Conservation (phyloP, 2,329 filamentous ascomycete genomes). For the Huntiella omanensis region DNA sequence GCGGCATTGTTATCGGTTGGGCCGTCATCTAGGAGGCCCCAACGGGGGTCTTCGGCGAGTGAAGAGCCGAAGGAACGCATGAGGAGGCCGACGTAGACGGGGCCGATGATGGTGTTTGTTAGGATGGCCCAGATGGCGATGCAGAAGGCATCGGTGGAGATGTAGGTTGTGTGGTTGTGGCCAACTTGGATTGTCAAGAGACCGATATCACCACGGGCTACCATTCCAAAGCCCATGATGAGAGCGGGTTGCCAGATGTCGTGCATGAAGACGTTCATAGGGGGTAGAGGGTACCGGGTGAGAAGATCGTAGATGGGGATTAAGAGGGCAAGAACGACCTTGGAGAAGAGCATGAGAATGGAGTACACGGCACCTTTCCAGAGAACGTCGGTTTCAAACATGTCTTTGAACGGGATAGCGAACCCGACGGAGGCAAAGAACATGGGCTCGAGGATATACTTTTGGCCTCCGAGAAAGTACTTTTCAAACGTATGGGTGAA, state of each 20-base stretch:
- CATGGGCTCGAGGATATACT: conserved; percentile 32
- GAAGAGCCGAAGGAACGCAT: conserved; percentile 15
- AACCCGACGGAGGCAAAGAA: conserved; percentile 43
- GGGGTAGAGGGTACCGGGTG: conserved; percentile 3
- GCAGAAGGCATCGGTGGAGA: conserved; percentile 35
- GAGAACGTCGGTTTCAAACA: conserved; percentile 31
- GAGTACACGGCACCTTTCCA: conserved; percentile 40
- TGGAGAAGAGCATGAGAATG: conserved; percentile 32
- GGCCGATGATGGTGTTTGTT: conserved; percentile 35
- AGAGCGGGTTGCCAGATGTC: conserved; percentile 28
- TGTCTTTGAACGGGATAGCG: conserved; percentile 36
- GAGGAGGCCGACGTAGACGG: conserved; percentile 30
- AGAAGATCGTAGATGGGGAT: conserved; percentile 19
- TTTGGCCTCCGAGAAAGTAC: conserved; percentile 20
- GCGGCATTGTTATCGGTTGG: neutral
- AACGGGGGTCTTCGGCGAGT: conserved; percentile 5
- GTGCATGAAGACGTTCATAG: conserved; percentile 3
- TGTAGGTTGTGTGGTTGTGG: conserved; percentile 21
- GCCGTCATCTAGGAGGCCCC: conserved; percentile 6
- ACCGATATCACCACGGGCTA: conserved; percentile 40
- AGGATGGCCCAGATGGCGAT: conserved; percentile 37
- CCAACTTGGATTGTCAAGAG: conserved; percentile 29
- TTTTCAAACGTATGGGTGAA: conserved; percentile 22
- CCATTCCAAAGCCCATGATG: conserved; percentile 39
- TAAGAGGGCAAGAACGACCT: conserved; percentile 15